phyloP scores from a whole-genome alignment of 2,329 filamentous ascomycete genomes.

The Septoria linicola region DNA sequence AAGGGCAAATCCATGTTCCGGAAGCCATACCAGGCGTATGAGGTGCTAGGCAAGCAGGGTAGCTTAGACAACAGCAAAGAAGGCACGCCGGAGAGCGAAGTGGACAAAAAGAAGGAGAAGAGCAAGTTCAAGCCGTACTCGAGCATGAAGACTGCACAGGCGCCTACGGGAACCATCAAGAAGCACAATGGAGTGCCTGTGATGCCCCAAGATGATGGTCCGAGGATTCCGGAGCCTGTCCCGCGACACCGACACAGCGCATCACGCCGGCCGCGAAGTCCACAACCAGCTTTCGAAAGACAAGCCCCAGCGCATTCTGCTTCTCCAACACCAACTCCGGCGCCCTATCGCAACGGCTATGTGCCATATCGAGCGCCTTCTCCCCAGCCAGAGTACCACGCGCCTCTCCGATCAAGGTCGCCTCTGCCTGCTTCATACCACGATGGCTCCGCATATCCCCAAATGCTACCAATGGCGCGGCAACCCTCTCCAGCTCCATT shows the following conservation, averaged over 20 bases:
- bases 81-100: conserved; percentile 33
- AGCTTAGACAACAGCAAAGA: conserved; percentile 33
- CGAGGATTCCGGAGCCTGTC: conserved; percentile 36
- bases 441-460: conserved; percentile 37
- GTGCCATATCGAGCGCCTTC: conserved; percentile 30
- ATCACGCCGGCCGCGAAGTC: conserved; percentile 28
- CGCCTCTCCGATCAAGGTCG: conserved; percentile 43
- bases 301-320: conserved; percentile 35
- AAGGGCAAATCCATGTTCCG: conserved; percentile 59
- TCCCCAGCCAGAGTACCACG: conserved; percentile 31
- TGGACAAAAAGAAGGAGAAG: conserved; percentile 37
- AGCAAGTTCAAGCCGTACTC: conserved; percentile 49
- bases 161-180: conserved; percentile 36
- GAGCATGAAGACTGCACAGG: conserved; percentile 51
- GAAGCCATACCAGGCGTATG: conserved; percentile 66
- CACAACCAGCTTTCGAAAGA: conserved; percentile 27
- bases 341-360: conserved; percentile 32
- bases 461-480: conserved; percentile 30
- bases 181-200: conserved; percentile 25
- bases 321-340: conserved; percentile 42
- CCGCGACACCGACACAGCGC: conserved; percentile 31
- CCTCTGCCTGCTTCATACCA: conserved; percentile 42
- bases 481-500: conserved; percentile 35
- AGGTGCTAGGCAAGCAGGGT: conserved; percentile 30
- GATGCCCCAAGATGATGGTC: conserved; percentile 29